These are phyloP conservation scores for Lasiosphaeriaceae sp. DNA, from an alignment of 495 filamentous ascomycete species.

Conservation along the genomic window DNA sequence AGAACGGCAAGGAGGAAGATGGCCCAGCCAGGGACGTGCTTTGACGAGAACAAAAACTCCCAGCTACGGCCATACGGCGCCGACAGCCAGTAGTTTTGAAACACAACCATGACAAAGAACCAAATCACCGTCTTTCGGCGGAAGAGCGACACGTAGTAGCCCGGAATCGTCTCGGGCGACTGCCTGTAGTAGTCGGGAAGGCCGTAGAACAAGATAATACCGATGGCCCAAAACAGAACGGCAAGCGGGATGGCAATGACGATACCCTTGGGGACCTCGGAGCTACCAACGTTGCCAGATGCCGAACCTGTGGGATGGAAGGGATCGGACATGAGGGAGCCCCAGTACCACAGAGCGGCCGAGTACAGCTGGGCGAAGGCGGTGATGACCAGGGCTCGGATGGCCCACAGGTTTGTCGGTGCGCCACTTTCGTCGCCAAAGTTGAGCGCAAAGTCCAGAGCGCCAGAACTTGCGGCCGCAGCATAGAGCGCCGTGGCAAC, in stretches of 20 bases:
- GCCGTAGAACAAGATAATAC: constrained; percentile 48
- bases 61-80: constrained; percentile 58
- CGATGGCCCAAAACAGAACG: constrained; percentile 46
- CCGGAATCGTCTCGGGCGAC: constrained; percentile 60
- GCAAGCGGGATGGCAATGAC: constrained; percentile 47
- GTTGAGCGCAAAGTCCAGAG: constrained; percentile 61
- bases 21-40: constrained; percentile 47
- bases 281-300: constrained; percentile 5
- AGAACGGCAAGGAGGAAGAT: constrained; percentile 47
- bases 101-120: constrained; percentile 55
- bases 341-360: constrained; percentile 59
- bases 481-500: constrained; percentile 55
- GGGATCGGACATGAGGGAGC: constrained; percentile 31
- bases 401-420: constrained; percentile 54
- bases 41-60: constrained; percentile 53
- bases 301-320: constrained; percentile 5
- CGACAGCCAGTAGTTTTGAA: constrained; percentile 63
- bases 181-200: constrained; percentile 64
- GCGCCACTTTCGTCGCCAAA: constrained; percentile 57
- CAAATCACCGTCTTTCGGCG: constrained; percentile 57
- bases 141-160: constrained; percentile 50
- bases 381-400: constrained; percentile 57
- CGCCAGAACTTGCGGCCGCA: constrained; percentile 53
- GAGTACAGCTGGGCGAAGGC: constrained; percentile 59
- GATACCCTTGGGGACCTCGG: constrained; percentile 28